Conservation (phyloP, 495 filamentous ascomycete genomes). For the Hypomontagnella submonticulosa region DNA sequence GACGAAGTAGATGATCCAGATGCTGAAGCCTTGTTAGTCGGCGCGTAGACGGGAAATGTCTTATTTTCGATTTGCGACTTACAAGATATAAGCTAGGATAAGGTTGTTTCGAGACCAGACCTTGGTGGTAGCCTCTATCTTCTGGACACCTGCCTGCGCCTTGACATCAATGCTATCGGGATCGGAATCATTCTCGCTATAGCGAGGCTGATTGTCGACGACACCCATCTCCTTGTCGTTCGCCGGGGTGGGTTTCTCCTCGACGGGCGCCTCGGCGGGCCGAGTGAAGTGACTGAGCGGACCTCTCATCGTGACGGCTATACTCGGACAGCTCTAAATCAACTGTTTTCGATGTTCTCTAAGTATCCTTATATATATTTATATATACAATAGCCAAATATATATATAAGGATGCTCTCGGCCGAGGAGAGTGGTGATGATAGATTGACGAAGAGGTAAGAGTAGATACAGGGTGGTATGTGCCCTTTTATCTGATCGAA, state of each 20-base stretch:
- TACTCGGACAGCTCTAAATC: not conserved
- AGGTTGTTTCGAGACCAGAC: conserved; percentile 58
- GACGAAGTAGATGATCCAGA: conserved; percentile 65
- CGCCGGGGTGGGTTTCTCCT: conserved; percentile 22
- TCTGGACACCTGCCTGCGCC: conserved; percentile 59
- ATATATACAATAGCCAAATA: not conserved
- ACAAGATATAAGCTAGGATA: conserved; percentile 58
- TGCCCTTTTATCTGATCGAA: conserved; percentile 32
- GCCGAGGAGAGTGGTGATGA: conserved; percentile 17
- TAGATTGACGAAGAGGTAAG: conserved; percentile 9
- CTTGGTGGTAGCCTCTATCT: conserved; percentile 60
- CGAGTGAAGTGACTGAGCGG: conserved; percentile 31
- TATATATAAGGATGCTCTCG: conserved; percentile 18
- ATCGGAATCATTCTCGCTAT: conserved; percentile 47
- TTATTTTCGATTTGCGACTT: conserved; percentile 15
- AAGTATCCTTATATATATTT: conserved; percentile 13
- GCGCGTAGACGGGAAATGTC: not conserved
- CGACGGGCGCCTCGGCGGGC: conserved; percentile 38
- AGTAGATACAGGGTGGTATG: conserved; percentile 1
- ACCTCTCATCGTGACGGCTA: conserved; percentile 36
- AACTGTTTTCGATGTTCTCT: not conserved
- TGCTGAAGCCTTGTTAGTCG: conserved; percentile 47
- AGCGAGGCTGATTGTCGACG: conserved; percentile 27
- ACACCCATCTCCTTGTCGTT: conserved; percentile 41
- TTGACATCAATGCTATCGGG: conserved; percentile 39